Evolutionary conservation across 1,139 yeast genomes (phyloP), one percentile per base, ranked within the genome.

Genomic region (Geotrichum armillariae): DNA sequence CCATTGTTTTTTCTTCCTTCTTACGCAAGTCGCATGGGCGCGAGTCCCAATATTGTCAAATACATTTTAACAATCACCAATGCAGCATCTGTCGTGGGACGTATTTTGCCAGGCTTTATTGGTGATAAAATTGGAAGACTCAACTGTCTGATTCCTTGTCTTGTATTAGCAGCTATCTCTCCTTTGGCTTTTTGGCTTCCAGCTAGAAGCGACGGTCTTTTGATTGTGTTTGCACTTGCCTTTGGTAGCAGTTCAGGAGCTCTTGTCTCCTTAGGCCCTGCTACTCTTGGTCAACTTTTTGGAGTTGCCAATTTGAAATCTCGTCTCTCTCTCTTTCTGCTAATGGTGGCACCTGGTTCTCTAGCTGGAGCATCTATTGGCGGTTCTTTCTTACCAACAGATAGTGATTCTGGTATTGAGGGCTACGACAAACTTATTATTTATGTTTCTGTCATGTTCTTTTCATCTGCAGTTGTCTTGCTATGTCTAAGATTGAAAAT

Each of bases 251-350:
- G 73, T 53, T 67, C 74, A 2, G 74, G 77, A 1, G 56, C 65
- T 12, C 63, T 70, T 14, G 62, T 73, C 35, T 66, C 77, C 8
- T 55, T 74, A 46, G 63, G 69, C 2, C 76, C 78, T 1, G 63
- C 71, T 0, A 58, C 65, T 16, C 53, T 70, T 33, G 65, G 66
- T 1, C 86, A 82, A 60, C 77, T 83, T n/a, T 61, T 62, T 55
- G 65, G 65, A 1, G 75, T 81, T 11, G 76, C 78, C 29, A 75
- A 73, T 47, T 41, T 57, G n/a, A 47, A 53, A 4, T 50, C 77
- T 54, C 74, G 85, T 23, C 79, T 80, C 58, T 82, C 85, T 0
- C 69, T 80, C 62, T 78, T 80, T 58, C 78, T 79, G 56, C 68
- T 79, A 32, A 75, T 80, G 48, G 73, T 82, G 1, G 55, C 56